phyloP scores from a whole-genome alignment of 2,329 filamentous ascomycete genomes.

The Conoideocrella luteorostrata region DNA sequence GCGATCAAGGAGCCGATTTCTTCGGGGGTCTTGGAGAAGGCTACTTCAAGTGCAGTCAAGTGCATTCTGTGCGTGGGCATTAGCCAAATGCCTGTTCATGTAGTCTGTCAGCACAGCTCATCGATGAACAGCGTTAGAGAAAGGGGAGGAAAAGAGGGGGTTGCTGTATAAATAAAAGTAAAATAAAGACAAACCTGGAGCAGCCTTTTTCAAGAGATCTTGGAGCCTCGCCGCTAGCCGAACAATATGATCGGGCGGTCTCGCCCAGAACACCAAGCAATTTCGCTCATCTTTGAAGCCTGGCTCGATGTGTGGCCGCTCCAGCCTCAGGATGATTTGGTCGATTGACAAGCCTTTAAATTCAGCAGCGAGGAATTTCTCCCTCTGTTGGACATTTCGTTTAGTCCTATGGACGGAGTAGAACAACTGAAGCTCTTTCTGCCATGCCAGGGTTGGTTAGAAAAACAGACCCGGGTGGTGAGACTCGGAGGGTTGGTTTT shows the following conservation, averaged over 20 bases:
- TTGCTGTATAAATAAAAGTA: neutral
- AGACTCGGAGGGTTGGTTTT: too few species aligned
- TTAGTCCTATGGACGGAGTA: conserved; percentile 70
- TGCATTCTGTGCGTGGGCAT: conserved; percentile 77
- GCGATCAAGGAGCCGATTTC: conserved; percentile 61
- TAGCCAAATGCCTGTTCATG: conserved; percentile 66
- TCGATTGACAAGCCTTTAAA: conserved; percentile 72
- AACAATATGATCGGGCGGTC: conserved; percentile 68
- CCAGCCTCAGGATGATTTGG: conserved; percentile 64
- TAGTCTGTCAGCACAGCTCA: too few species aligned
- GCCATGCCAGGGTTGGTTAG: too few species aligned
- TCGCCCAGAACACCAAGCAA: conserved; percentile 83
- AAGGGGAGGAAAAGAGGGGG: neutral
- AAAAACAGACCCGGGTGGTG: too few species aligned
- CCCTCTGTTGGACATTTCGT: conserved; percentile 69
- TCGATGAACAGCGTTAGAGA: too few species aligned
- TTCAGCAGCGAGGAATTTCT: conserved; percentile 60
- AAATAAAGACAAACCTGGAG: conserved; percentile 54
- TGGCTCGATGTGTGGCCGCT: conserved; percentile 56
- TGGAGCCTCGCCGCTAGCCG: conserved; percentile 65
- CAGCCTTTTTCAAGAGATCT: conserved; percentile 52
- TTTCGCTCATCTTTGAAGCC: conserved; percentile 70
- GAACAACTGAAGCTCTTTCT: conserved; percentile 62
- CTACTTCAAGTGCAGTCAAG: conserved; percentile 77
- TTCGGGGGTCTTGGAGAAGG: conserved; percentile 66